Base-by-base conservation (phyloP, 176 grass and related monocot genomes). In the Eleusine indica region DNA sequence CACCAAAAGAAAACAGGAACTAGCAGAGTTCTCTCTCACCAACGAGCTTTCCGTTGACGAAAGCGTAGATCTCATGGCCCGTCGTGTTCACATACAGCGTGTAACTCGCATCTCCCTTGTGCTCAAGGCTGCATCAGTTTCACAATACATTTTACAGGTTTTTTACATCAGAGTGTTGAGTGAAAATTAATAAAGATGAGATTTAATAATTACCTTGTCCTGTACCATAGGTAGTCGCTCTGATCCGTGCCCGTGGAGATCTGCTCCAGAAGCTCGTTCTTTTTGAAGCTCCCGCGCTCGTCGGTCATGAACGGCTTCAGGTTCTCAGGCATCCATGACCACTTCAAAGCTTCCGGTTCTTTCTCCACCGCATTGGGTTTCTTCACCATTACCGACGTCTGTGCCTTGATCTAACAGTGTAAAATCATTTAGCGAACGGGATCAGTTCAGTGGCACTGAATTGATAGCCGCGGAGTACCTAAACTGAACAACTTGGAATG, bases 191-290 rank as follows among this genome's bases (percentile, higher is more conserved):
- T 48, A 44, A 22, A 8, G 39, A 6, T 14, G 6, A 57, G 10
- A 46, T 66, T 49, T 51, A 5, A 3, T 6, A 48, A 35, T 42
- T 88, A 90, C 94, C 90, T 93, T 58, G 95, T 97, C 46, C 80
- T 87, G 63, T 97, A 97, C 92, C 95, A 97, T 39, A 97, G 49
- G 82, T 97, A 97, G 63, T 97, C 95, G 40, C 92, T 97, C 68
- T 89, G 84, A 66, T 94, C 95, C 21, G 80, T 21, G 2, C 81
- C 76, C 0, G 90, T 84, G 7, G 44, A 44, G 58, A 90, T 90
- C 79, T 90, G 88, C 21, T 90, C 88, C 8, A 90, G 15, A n/a
- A 86, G 83, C 66, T 73, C 25, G 14, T 56, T 28, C 57, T 71
- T 71, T 32, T 48, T 86, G 7, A 90, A 86, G 74, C 5, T 82